These are phyloP conservation scores for Xylaria cubensis DNA, from an alignment of 495 filamentous ascomycete genomes.

Conservation along the genomic window DNA sequence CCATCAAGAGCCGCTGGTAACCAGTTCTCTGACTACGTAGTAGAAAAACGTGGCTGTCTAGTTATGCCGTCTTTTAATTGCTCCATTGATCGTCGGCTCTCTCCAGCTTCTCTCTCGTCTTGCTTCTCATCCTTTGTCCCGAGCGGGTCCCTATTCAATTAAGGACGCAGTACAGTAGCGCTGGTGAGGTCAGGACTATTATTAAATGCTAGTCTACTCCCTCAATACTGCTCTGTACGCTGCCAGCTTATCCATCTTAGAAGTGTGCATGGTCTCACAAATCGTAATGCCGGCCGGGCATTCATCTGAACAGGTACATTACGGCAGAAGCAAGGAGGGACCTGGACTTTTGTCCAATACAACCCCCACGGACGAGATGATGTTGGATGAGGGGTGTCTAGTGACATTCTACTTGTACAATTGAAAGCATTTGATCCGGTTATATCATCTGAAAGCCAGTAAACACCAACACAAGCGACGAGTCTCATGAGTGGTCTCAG, in stretches of 20 bases:
- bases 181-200: neutral
- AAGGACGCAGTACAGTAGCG: neutral
- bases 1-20: neutral
- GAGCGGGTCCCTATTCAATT: neutral
- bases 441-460: neutral
- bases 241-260: neutral
- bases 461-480: neutral
- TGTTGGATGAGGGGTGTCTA: neutral
- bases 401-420: neutral
- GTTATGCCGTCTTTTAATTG: neutral
- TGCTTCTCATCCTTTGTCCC: neutral
- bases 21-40: neutral
- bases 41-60: neutral
- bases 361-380: constrained; percentile 1
- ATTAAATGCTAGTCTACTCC: neutral
- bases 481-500: neutral
- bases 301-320: neutral
- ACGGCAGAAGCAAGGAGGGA: constrained; percentile 2
- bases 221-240: neutral
- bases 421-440: neutral
- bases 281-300: neutral
- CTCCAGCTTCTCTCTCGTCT: constrained; percentile 4
- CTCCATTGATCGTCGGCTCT: constrained; percentile 15
- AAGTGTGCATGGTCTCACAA: neutral
- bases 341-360: neutral